Base-by-base conservation (phyloP, 2,329 filamentous ascomycete species). In the Ophiostoma novo-ulmi region DNA sequence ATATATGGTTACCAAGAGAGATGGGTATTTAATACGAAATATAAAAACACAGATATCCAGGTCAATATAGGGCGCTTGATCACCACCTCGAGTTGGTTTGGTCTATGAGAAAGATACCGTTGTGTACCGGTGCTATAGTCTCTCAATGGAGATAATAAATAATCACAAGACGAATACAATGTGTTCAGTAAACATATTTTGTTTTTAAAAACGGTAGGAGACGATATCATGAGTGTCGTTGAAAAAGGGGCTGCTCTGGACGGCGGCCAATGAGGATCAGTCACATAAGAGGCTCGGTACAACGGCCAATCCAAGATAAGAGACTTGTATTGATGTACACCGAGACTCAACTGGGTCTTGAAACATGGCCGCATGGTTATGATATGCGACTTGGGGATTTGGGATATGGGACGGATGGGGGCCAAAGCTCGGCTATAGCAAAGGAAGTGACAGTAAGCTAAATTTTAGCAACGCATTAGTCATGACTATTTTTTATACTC, bases 211-310 rank as follows among this genome's bases (percentile, higher is more conserved):
- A 64, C 68, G 26, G 22, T 14, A 11, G 52, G 31, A 65, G 26
- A 63, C 31, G 58, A 39, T 3, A 55, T 63, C 11, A 35, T 63
- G 26, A 26, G 35, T 63, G 58, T 63, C 58, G 58, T 63, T 63
- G 58, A 35, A 63, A 26, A 63, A 63, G 58, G 58, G 58, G 58
- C 26, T 20, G 13, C 7, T 38, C 26, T n/a, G 61, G 17, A 10
- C 61, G 61, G 61, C 61, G 17, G 17, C 61, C 61, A 64, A 38
- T 64, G 61, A 64, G 7, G 26, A 38, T 13, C 10, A 35, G 17
- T 64, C 20, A 38, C 35, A 39, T 35, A 39, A 4, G 61, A 64
- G 61, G 61, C 35, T 38, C 35, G 8, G 35, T 17, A 38, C 31
- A n/a, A 36, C 35, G 20, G 17, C 58, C 13, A 35, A 26, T 20